Evolutionary conservation across 345 rosid species (phyloP), one percentile per base, ranked within the genome.

Genomic region (Pelargonium nanum): DNA sequence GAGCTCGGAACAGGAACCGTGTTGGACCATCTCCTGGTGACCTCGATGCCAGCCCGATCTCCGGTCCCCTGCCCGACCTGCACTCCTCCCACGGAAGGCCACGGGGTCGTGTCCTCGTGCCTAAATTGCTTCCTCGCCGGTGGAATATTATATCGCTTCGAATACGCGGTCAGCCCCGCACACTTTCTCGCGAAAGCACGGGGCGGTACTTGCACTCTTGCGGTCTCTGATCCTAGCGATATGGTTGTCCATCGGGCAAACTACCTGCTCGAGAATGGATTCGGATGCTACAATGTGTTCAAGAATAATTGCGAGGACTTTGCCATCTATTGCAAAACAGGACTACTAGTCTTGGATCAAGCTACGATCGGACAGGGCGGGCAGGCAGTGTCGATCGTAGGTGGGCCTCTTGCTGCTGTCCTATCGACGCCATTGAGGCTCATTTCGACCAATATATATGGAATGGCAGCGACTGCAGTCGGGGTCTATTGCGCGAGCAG

Each of bases 1-100:
- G 99, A 93, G 77, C 89, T 93, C 10, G 97, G 83, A 61, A 93
- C 97, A 0, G 97, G 97, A 9, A 89, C 97, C 0, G 80, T 77
- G 28, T 65, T 93, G 26, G 97, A 93, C 73, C 24, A 80, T 54
- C 70, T 93, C n/a, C 72, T 93, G 50, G 78, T 75, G 22, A 93
- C 96, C 73, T 89, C 97, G 13, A 85, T 78, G 52, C 89, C 97
- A 15, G 63, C 88, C 8, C 79, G 68, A 30, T 22, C 64, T 63
- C 80, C 59, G 22, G 70, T 68, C 4, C 84, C 82, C 12, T 93
- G 99, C 63, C 74, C 88, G 19, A 85, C 72, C 1, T 93, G 99
- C 44, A 73, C 80, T 53, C 68, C 77, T 15, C 75, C 75, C 7
- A 84, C 76, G 24, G 84, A 62, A 55, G 87, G 76, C 24, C 80